Evolutionary conservation across 352 stramenopile genomes (phyloP).

Genomic region (Pythium folliculosum): DNA sequence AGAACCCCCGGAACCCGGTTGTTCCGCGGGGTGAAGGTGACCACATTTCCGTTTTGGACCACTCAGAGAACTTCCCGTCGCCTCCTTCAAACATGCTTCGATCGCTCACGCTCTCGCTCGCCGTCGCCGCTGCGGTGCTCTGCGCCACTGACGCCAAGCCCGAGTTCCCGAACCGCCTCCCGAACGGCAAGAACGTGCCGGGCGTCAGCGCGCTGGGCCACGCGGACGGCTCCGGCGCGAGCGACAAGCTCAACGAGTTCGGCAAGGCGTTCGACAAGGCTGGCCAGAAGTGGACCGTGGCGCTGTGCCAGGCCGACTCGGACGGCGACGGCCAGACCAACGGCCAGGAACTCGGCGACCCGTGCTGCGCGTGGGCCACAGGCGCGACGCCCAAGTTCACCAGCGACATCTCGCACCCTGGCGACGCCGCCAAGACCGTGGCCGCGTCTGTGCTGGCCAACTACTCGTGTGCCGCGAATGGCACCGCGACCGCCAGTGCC

Average conservation of each 20-base stretch:
- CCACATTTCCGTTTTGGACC: neutral
- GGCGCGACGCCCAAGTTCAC: constrained; percentile 15
- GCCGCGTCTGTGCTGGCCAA: constrained; percentile 3
- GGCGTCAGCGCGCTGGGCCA: constrained; percentile 31
- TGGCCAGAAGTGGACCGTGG: constrained; percentile 35
- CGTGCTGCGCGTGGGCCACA: constrained; percentile 39
- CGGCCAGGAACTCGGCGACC: constrained; percentile 60
- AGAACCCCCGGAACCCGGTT: too few relatives aligned
- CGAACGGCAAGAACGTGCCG: constrained; percentile 32
- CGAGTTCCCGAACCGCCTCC: constrained; percentile 26
- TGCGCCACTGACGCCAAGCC: neutral
- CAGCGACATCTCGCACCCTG: constrained; percentile 23
- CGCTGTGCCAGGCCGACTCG: constrained; percentile 43
- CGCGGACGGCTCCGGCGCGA: constrained; percentile 5
- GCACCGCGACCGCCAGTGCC: too few relatives aligned
- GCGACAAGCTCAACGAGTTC: constrained; percentile 34
- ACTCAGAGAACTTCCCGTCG: neutral
- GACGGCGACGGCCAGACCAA: constrained; percentile 60
- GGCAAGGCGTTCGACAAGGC: constrained; percentile 41
- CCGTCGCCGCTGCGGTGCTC: neutral
- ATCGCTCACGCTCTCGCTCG: neutral
- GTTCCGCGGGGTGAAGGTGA: neutral
- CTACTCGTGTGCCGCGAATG: neutral
- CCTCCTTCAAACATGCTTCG: neutral
- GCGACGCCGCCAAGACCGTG: constrained; percentile 15